These are phyloP conservation scores for Phialophora verrucosa DNA, from an alignment of 2,329 filamentous ascomycete species.

Conservation along the genomic window DNA sequence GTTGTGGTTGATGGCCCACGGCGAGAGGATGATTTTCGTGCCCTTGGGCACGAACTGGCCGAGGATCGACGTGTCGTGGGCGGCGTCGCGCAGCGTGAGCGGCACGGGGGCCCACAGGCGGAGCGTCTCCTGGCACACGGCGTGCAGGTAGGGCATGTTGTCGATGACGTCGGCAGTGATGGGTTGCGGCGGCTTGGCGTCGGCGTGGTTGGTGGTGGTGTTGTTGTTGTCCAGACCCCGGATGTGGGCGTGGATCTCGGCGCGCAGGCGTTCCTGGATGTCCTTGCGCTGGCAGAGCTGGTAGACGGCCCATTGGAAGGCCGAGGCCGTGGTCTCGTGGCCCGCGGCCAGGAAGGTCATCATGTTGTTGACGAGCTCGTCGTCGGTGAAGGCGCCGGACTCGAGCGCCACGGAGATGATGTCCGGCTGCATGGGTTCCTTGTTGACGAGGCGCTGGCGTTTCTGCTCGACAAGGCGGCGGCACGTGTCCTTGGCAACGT, in stretches of 20 bases:
- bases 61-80: conserved; percentile 67
- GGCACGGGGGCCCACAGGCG: conserved; percentile 75
- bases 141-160: conserved; percentile 77
- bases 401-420: conserved; percentile 81
- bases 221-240: conserved; percentile 40
- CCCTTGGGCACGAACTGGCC: conserved; percentile 71
- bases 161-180: conserved; percentile 61
- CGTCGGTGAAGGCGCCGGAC: conserved; percentile 75
- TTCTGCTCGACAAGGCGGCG: conserved; percentile 73
- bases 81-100: conserved; percentile 70
- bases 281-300: conserved; percentile 41
- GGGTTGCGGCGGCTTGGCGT: not conserved
- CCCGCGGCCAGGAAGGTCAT: conserved; percentile 86
- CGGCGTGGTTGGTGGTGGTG: not conserved
- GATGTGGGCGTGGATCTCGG: conserved; percentile 41
- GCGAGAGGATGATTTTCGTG: conserved; percentile 69
- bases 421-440: conserved; percentile 65
- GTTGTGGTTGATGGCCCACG: conserved; percentile 72
- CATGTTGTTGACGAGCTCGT: conserved; percentile 82
- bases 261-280: conserved; percentile 40
- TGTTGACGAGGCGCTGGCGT: conserved; percentile 59
- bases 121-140: conserved; percentile 77
- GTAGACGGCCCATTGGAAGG: conserved; percentile 43
- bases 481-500: conserved; percentile 69
- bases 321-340: conserved; percentile 43